These are phyloP conservation scores for Pneumocystis wakefieldiae DNA, from an alignment of 1,139 yeast genomes.

Conservation along the genomic window DNA sequence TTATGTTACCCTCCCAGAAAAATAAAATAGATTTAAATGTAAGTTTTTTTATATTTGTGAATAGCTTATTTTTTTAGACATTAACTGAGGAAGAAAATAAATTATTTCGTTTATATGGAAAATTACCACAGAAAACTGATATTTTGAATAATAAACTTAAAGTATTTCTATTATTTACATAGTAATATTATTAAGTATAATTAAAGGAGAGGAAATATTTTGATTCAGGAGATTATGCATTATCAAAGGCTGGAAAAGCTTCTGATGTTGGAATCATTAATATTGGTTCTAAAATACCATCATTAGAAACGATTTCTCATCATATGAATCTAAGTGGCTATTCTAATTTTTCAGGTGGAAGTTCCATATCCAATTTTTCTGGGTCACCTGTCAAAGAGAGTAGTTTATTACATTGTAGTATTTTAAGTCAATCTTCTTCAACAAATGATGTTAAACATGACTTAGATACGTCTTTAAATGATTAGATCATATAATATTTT, in stretches of 20 bases:
- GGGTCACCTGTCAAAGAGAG: slow-evolving; percentile 18
- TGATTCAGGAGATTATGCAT: slow-evolving; percentile 94
- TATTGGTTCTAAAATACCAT: slow-evolving; percentile 30
- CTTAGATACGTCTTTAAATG: background rate
- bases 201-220: slow-evolving; percentile 82
- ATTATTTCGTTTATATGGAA: slow-evolving; percentile 69
- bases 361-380: slow-evolving; percentile 5
- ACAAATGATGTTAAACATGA: slow-evolving; percentile 5
- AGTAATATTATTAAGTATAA: background rate
- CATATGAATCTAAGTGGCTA: background rate
- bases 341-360: slow-evolving; percentile 6
- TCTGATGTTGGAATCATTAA: slow-evolving; percentile 22
- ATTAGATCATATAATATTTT: background rate
- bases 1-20: background rate
- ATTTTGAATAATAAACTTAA: slow-evolving; percentile 51
- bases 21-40: background rate
- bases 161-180: slow-evolving; percentile 10
- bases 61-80: slow-evolving; percentile 4
- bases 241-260: slow-evolving; percentile 54
- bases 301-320: slow-evolving; percentile 30
- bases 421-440: slow-evolving; percentile 5
- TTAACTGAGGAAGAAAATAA: slow-evolving; percentile 26
- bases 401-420: slow-evolving; percentile 13
- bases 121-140: slow-evolving; percentile 74
- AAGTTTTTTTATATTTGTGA: background rate